Evolutionary conservation across 192 early-diverging fungal species (phyloP).

Genomic region (Podila epicladia): DNA sequence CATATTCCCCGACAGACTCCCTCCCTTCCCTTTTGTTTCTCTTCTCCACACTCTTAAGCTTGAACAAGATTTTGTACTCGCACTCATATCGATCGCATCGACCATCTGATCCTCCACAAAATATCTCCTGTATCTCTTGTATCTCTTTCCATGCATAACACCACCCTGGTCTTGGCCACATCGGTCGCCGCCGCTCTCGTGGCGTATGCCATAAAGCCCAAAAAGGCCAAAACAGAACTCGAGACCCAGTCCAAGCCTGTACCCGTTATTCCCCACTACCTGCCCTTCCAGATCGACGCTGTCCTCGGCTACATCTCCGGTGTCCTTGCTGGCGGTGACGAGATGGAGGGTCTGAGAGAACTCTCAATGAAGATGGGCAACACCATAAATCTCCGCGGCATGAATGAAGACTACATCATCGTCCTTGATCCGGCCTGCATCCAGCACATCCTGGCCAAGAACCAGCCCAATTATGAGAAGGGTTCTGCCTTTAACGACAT

Average conservation of each 20-base stretch:
- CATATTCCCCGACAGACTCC: no score
- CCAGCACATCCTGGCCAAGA: slow-evolving; percentile 43
- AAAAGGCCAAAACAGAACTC: slow-evolving; percentile 37
- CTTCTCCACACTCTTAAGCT: no score
- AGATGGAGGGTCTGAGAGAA: slow-evolving; percentile 18
- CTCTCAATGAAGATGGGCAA: background rate
- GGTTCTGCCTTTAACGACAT: slow-evolving; percentile 51
- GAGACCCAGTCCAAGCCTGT: slow-evolving; percentile 20
- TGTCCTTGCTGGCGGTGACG: slow-evolving; percentile 8
- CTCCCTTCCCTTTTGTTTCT: no score
- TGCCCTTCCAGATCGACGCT: slow-evolving; percentile 30
- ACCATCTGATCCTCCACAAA: background rate
- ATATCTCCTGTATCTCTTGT: background rate
- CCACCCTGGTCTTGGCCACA: slow-evolving; percentile 18
- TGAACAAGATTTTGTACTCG: no score
- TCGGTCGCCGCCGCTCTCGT: slow-evolving; percentile 15
- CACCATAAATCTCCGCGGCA: slow-evolving; percentile 27
- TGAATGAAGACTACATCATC: slow-evolving; percentile 35
- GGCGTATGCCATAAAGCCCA: slow-evolving; percentile 33
- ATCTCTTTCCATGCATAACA: background rate
- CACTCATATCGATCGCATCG: background rate
- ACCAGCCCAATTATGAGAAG: slow-evolving; percentile 51
- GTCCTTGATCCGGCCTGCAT: slow-evolving; percentile 36
- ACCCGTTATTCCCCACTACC: slow-evolving; percentile 11
- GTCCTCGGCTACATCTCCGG: slow-evolving; percentile 15